Conservation (phyloP, 1,284 basidiomycete species). For the Erythrobasidium hasegawianum region DNA sequence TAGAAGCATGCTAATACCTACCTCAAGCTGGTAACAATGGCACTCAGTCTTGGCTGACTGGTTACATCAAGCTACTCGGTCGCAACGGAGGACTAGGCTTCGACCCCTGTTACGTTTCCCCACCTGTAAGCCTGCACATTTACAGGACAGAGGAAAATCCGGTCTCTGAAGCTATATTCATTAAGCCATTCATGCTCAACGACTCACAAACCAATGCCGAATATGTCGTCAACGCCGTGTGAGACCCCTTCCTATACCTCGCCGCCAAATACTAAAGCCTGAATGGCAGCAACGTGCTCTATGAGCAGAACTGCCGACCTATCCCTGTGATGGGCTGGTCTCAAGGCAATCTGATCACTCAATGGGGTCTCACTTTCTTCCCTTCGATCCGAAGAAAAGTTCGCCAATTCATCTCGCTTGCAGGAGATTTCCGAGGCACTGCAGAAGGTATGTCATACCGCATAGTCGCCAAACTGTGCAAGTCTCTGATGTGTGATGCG, state of each 20-base stretch:
- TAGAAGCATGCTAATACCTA: not conserved
- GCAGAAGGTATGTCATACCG: conserved; percentile 7
- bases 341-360: conserved; percentile 17
- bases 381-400: conserved; percentile 32
- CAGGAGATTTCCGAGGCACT: conserved; percentile 28
- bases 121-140: conserved; percentile 22
- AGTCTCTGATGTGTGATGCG: not conserved
- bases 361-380: conserved; percentile 35
- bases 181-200: conserved; percentile 30
- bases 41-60: conserved; percentile 19
- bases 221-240: conserved; percentile 32
- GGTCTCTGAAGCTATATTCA: not conserved
- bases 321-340: conserved; percentile 24
- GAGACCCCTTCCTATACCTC: not conserved
- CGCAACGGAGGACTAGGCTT: conserved; percentile 24
- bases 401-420: conserved; percentile 28
- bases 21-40: conserved; percentile 23
- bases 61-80: conserved; percentile 30
- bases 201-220: conserved; percentile 31
- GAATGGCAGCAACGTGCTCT: conserved; percentile 1
- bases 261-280: not conserved
- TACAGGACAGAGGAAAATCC: too few species aligned
- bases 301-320: conserved; percentile 23
- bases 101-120: conserved; percentile 31
- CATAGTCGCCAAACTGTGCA: not conserved